These are phyloP conservation scores for Xylariales sp. DNA, from an alignment of 2,329 filamentous ascomycete genomes.

Conservation along the genomic window DNA sequence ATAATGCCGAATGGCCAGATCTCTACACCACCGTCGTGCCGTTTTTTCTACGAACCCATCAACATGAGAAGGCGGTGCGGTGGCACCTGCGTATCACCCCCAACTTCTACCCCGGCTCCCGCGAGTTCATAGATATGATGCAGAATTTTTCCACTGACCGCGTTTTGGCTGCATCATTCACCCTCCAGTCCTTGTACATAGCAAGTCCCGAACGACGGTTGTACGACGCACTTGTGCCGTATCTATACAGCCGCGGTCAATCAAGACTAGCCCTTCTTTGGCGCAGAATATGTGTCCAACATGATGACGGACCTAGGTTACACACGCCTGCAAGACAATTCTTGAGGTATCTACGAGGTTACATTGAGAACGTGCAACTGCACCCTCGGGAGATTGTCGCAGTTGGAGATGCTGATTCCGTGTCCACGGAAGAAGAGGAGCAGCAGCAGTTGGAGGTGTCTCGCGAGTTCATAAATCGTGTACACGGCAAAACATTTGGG, in stretches of 20 bases:
- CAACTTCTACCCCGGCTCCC: constrained; percentile 35
- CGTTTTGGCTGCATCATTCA: constrained; percentile 31
- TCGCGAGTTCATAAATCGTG: constrained; percentile 32
- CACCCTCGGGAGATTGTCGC: constrained; percentile 30
- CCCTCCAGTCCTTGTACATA: constrained; percentile 41
- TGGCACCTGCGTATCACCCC: constrained; percentile 45
- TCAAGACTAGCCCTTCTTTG: constrained; percentile 41
- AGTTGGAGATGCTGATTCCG: constrained; percentile 8
- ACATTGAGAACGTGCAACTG: constrained; percentile 37
- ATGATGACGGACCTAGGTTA: constrained; percentile 36
- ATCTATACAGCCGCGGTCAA: constrained; percentile 43
- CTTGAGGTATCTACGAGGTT: constrained; percentile 41
- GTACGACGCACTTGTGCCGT: constrained; percentile 49
- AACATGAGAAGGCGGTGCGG: constrained; percentile 33
- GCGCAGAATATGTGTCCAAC: constrained; percentile 37
- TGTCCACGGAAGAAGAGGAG: constrained; percentile 7
- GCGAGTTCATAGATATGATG: constrained; percentile 37
- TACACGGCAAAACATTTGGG: constrained; percentile 34
- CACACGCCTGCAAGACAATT: constrained; percentile 40
- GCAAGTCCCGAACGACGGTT: constrained; percentile 37
- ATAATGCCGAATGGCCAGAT: constrained; percentile 42
- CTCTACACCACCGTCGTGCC: constrained; percentile 45
- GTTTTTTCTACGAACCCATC: constrained; percentile 34
- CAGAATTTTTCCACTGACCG: constrained; percentile 34
- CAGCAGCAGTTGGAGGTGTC: constrained; percentile 18